A percentile compares a stretch with the other conserved stretches of the same genome.
phyloP scores from a whole-genome alignment of 768 basidiomycete species.

The Agaricus blazei region DNA sequence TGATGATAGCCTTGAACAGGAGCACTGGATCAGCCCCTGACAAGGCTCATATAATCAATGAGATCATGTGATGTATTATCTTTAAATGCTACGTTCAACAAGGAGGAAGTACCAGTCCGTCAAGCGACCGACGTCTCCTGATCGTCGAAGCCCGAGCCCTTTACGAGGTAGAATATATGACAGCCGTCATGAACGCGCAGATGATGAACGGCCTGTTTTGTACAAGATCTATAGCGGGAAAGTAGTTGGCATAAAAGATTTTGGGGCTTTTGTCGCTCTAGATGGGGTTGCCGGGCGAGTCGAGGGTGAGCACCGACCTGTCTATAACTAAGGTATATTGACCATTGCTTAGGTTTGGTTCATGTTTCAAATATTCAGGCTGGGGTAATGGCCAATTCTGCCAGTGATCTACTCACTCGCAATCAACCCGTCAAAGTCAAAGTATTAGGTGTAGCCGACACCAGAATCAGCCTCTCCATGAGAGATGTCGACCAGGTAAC shows the following conservation, averaged over 20 bases:
- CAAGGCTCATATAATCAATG: too few species aligned
- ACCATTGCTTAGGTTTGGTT: constrained; percentile 71
- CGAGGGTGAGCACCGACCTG: constrained; percentile 64
- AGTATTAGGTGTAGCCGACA: constrained; percentile 89
- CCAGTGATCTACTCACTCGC: constrained; percentile 80
- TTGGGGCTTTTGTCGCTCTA: constrained; percentile 89
- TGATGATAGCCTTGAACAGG: too few species aligned
- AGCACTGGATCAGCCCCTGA: too few species aligned
- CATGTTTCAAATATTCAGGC: constrained; percentile 91
- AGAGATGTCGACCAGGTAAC: constrained; percentile 93
- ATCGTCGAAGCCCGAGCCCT: constrained; percentile 53
- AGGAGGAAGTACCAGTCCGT: too few species aligned
- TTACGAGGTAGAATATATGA: constrained; percentile 48
- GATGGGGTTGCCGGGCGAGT: constrained; percentile 83
- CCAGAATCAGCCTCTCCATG: constrained; percentile 85
- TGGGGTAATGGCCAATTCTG: constrained; percentile 80
- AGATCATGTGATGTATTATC: too few species aligned
- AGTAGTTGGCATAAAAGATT: constrained; percentile 85
- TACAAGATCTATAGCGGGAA: constrained; percentile 95
- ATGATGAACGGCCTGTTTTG: constrained; percentile 67
- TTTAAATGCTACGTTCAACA: too few species aligned
- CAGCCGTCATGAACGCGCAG: constrained; percentile 33
- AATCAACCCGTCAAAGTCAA: constrained; percentile 92
- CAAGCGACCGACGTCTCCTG: too few species aligned
- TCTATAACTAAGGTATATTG: constrained; percentile 7